These are phyloP conservation scores for Rossbeevera mucosa DNA, from an alignment of 768 basidiomycete genomes.

Conservation along the genomic window DNA sequence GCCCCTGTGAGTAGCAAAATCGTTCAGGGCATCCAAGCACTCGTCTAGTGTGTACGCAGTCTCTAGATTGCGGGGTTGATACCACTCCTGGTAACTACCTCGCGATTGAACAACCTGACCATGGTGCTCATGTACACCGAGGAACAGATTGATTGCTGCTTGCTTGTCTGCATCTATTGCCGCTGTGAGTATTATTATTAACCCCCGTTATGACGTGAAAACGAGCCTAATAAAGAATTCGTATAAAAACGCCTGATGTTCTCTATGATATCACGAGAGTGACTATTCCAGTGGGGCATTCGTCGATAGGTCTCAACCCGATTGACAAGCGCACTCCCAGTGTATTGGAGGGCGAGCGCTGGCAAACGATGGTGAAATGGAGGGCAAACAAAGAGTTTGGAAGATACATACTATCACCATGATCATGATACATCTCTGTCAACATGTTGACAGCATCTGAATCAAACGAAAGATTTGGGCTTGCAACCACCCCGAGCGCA, in stretches of 20 bases:
- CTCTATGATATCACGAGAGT: constrained; percentile 94
- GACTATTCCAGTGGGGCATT: constrained; percentile 96
- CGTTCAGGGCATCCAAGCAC: constrained; percentile 55
- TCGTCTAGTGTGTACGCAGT: constrained; percentile 64
- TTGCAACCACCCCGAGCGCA: constrained; percentile 84
- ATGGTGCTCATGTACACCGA: constrained; percentile 64
- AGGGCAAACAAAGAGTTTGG: background rate
- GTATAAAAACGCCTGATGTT: constrained; percentile 93
- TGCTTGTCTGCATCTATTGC: constrained; percentile 90
- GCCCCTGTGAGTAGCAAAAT: constrained; percentile 54
- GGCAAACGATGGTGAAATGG: background rate
- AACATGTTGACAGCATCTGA: constrained; percentile 95
- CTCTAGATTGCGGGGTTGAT: constrained; percentile 61
- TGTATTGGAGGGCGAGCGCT: constrained; percentile 96
- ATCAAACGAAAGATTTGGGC: constrained; percentile 83
- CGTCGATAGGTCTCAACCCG: constrained; percentile 93
- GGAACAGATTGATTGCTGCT: constrained; percentile 94
- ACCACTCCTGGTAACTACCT: constrained; percentile 85
- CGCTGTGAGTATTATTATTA: constrained; percentile 3
- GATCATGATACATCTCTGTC: constrained; percentile 98
- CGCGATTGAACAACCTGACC: constrained; percentile 49
- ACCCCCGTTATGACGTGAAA: background rate
- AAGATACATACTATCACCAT: constrained; percentile 76
- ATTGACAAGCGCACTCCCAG: constrained; percentile 93
- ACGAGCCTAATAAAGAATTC: constrained; percentile 80